Evolutionary conservation across 179 eudicot genomes (phyloP), one percentile per base, ranked within the genome.

Genomic region (Actinidia polygama): DNA sequence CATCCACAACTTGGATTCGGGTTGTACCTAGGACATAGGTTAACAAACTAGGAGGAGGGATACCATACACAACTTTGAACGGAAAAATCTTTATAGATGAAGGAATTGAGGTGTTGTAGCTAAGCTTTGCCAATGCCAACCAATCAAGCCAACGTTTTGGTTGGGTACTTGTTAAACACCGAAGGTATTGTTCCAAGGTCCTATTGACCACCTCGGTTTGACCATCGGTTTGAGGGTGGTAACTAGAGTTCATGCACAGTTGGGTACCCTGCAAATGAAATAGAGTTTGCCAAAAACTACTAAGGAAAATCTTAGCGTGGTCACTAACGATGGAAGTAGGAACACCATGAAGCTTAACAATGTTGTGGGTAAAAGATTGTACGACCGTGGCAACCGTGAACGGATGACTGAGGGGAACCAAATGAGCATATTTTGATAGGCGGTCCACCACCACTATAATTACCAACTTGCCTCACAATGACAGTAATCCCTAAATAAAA

Each of bases 391-490:
- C 3, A 14, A 80, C 51, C 1, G 74, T 18, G 54, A 18, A 82
- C 14, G 80, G 80, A 44, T 82, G 84, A 1, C 44, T 11, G 7
- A 75, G 36, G 5, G 58, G 10, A 10, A 75, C 1, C 16, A 82
- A 75, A 30, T 82, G 79, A 3, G 74, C 78, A 40, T 6, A 74
- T 10, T 78, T 78, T 1, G 16, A 19, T 7, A 78, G 24, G 1
- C 72, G 0, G 51, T 80, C 82, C 4, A 68, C 82, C 3, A 80
- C 64, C 0, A 70, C 82, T 24, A 68, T 15, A 6, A 80, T 80
- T 0, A 73, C 18, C 1, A 21, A 26, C 6, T 46, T 50, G 3
- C 47, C 62, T 15, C 7, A 6, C 1, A 15, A 67, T 0, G 24
- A 51, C 1, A 64, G 82, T 6, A 80, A 36, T 0, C 46, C 75